A percentile compares a stretch with the other conserved stretches of the same genome.
These are phyloP conservation scores for Geranium incanum DNA, from an alignment of 441 rosid genomes.

Conservation along the genomic window DNA sequence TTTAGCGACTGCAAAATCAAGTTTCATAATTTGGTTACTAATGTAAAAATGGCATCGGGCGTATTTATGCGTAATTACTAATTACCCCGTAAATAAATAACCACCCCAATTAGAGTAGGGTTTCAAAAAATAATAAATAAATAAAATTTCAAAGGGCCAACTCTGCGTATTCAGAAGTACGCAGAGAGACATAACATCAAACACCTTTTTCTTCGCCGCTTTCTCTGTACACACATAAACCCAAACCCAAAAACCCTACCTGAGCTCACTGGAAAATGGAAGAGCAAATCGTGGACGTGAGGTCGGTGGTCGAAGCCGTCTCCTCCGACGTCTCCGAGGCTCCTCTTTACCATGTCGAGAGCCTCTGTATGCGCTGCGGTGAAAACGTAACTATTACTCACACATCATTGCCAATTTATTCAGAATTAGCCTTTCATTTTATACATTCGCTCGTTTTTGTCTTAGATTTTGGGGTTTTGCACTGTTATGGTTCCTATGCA, in stretches of 20 bases:
- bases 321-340: constrained; percentile 40
- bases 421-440: not conserved
- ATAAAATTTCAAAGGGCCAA: no score
- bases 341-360: constrained; percentile 80
- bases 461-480: not conserved
- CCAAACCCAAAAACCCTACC: not conserved
- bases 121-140: no score
- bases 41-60: no score
- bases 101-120: no score
- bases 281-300: constrained; percentile 48
- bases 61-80: no score
- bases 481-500: not conserved
- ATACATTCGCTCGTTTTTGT: not conserved
- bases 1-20: no score
- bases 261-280: constrained; percentile 22
- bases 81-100: no score
- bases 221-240: not conserved
- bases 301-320: constrained; percentile 82
- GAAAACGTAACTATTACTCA: constrained; percentile 44
- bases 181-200: no score
- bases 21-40: no score
- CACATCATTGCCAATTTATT: not conserved
- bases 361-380: constrained; percentile 89
- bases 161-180: no score
- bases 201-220: not conserved